These are phyloP conservation scores for Phytophthora melonis DNA, from an alignment of 352 stramenopile species.

Conservation along the genomic window DNA sequence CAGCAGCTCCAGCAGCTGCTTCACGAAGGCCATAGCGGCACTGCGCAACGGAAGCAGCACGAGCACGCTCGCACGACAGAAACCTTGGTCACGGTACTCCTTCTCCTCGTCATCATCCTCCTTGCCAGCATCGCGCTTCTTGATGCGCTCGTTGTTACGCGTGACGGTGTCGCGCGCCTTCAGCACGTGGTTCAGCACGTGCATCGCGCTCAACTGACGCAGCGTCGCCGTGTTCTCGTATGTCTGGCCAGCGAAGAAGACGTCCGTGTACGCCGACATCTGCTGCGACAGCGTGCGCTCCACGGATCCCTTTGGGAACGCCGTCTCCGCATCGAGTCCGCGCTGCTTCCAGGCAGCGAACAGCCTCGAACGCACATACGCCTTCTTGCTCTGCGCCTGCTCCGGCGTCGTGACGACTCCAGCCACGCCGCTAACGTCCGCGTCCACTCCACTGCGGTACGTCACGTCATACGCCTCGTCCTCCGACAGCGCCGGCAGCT, in stretches of 20 bases:
- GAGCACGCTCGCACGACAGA: conserved; percentile 74
- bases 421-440: conserved; percentile 15
- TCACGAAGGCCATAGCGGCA: conserved; percentile 69
- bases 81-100: conserved; percentile 85
- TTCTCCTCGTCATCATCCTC: conserved; percentile 54
- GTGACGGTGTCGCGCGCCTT: conserved; percentile 76
- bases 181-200: conserved; percentile 83
- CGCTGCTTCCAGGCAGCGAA: conserved; percentile 57
- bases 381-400: conserved; percentile 32
- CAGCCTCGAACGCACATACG: conserved; percentile 64
- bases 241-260: conserved; percentile 79
- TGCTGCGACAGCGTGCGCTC: conserved; percentile 64
- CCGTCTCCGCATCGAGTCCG: conserved; percentile 42
- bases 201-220: conserved; percentile 73
- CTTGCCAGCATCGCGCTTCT: conserved; percentile 45
- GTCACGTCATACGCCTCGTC: conserved; percentile 47
- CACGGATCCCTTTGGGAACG: conserved; percentile 47
- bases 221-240: conserved; percentile 60
- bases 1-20: conserved; percentile 68
- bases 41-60: conserved; percentile 77
- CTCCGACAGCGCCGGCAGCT: conserved; percentile 37
- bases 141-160: conserved; percentile 78
- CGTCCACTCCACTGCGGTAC: conserved; percentile 39
- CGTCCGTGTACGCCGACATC: conserved; percentile 65
- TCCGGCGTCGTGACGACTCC: conserved; percentile 30